Percentiles rank a stretch among this genome's conserved stretches.
phyloP scores from a whole-genome alignment of 1,284 basidiomycete genomes.

The Boletus sp. region DNA sequence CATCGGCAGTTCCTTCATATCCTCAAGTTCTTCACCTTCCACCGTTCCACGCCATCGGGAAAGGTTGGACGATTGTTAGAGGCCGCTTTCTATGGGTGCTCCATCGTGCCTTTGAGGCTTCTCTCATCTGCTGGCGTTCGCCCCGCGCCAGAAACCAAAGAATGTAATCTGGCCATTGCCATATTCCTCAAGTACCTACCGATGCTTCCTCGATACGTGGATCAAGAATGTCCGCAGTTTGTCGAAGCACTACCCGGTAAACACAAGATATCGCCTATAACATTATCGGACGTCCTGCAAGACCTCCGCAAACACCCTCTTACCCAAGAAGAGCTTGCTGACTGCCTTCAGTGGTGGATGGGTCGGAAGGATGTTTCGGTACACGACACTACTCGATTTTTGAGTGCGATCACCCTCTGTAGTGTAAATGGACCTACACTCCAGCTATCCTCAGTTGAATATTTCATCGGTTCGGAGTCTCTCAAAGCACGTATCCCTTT shows the following conservation, averaged over 20 bases:
- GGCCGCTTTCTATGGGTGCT: constrained; percentile 73
- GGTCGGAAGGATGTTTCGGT: constrained; percentile 32
- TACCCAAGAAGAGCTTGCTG: constrained; percentile 67
- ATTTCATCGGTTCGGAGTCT: constrained; percentile 68
- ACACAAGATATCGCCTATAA: constrained; percentile 65
- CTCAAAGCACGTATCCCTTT: constrained; percentile 23
- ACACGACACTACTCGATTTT: neutral
- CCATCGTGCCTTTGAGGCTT: constrained; percentile 55
- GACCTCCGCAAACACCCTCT: constrained; percentile 68
- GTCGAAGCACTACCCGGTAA: constrained; percentile 59
- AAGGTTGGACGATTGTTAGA: constrained; percentile 75
- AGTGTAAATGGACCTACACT: neutral
- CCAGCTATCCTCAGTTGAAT: constrained; percentile 55
- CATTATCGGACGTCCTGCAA: constrained; percentile 75
- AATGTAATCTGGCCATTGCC: constrained; percentile 59
- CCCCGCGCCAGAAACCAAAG: constrained; percentile 63
- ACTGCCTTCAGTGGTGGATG: constrained; percentile 88
- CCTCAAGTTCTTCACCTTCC: constrained; percentile 84
- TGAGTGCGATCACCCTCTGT: neutral
- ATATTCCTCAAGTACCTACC: constrained; percentile 80
- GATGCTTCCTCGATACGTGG: constrained; percentile 62
- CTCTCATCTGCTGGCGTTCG: constrained; percentile 78
- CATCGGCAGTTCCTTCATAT: constrained; percentile 69
- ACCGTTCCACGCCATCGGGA: constrained; percentile 77
- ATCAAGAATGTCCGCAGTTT: constrained; percentile 56